A percentile compares a stretch with the other conserved stretches of the same genome.
These are phyloP conservation scores for Litsea cubeba DNA, from an alignment of 164 flowering plant genomes.

Conservation along the genomic window DNA sequence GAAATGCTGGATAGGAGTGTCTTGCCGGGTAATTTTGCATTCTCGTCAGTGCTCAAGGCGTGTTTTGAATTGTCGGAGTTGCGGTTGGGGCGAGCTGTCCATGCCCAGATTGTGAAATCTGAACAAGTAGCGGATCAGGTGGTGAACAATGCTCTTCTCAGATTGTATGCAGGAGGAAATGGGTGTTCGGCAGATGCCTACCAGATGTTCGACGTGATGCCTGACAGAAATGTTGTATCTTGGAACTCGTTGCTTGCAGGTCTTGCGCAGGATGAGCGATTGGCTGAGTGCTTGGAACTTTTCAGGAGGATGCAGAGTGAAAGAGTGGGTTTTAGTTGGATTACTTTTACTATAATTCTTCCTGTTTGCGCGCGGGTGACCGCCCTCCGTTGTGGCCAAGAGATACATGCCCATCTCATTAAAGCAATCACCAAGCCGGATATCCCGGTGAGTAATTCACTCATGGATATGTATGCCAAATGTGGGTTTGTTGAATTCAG, in stretches of 20 bases:
- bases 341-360: conserved; percentile 31
- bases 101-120: conserved; percentile 36
- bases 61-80: conserved; percentile 17
- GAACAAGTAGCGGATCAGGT: conserved; percentile 33
- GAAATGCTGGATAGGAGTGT: conserved; percentile 17
- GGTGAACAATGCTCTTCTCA: conserved; percentile 37
- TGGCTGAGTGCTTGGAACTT: conserved; percentile 26
- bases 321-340: conserved; percentile 37
- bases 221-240: conserved; percentile 33
- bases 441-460: conserved; percentile 27
- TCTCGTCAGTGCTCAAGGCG: conserved; percentile 36
- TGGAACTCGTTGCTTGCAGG: conserved; percentile 37
- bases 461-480: conserved; percentile 44
- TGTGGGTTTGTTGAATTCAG: conserved; percentile 37
- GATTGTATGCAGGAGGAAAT: conserved; percentile 22
- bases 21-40: conserved; percentile 18
- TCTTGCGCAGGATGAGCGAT: conserved; percentile 13
- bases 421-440: conserved; percentile 31
- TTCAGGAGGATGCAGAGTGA: conserved; percentile 27
- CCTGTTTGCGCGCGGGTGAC: conserved; percentile 26
- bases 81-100: conserved; percentile 28
- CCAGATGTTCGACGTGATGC: conserved; percentile 39
- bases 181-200: conserved; percentile 27
- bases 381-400: conserved; percentile 28
- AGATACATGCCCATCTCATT: conserved; percentile 39